Evolutionary conservation across 2,329 filamentous ascomycete genomes (phyloP).

Genomic region (Myriangium duriaei): DNA sequence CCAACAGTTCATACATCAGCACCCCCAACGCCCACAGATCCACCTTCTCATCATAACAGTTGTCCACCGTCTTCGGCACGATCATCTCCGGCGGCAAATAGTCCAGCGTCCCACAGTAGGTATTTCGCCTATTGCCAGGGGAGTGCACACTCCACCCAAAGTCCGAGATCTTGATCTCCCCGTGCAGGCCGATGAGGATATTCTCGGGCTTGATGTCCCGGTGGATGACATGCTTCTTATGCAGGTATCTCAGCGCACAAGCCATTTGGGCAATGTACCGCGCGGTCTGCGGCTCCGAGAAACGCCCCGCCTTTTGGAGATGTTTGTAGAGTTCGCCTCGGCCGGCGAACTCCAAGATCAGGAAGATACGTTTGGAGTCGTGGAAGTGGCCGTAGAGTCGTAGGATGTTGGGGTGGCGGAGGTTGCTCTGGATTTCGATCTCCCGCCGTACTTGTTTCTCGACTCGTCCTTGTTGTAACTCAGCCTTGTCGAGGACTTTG

Average conservation of each 20-base stretch:
- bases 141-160: conserved; percentile 16
- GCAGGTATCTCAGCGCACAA: conserved; percentile 13
- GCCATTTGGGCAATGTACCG: conserved; percentile 14
- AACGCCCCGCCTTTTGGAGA: conserved; percentile 13
- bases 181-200: conserved; percentile 14
- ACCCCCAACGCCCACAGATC: conserved; percentile 15
- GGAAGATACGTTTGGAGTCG: conserved; percentile 15
- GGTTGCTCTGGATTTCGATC: conserved; percentile 16
- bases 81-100: conserved; percentile 29
- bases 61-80: conserved; percentile 25
- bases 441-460: conserved; percentile 46
- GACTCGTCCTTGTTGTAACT: conserved; percentile 63
- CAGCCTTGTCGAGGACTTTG: conserved; percentile 72
- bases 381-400: conserved; percentile 15
- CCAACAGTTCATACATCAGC: conserved; percentile 14
- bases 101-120: conserved; percentile 15
- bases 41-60: conserved; percentile 15
- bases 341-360: conserved; percentile 15
- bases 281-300: conserved; percentile 14
- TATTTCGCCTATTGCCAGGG: conserved; percentile 15
- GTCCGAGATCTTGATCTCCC: conserved; percentile 15
- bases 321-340: conserved; percentile 15
- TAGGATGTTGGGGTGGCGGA: conserved; percentile 15
- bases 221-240: conserved; percentile 16
- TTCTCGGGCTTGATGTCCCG: conserved; percentile 16